Conservation (phyloP, 768 basidiomycete genomes). For the Lanmaoa rubissima region DNA sequence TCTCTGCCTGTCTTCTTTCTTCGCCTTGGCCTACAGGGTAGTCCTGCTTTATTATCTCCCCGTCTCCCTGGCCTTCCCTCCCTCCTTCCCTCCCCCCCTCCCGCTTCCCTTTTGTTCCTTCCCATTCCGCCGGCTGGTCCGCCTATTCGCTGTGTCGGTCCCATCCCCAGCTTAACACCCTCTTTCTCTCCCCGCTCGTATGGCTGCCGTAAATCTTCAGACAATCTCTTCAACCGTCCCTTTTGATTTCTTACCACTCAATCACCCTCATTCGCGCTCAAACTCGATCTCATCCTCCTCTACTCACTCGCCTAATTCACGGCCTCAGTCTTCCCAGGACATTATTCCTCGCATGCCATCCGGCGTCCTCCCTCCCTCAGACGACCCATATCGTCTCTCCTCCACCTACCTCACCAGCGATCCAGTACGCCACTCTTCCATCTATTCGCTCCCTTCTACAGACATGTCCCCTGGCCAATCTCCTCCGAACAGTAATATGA, state of each 20-base stretch:
- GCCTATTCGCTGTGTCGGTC: constrained; percentile 36
- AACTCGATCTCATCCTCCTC: constrained; percentile 76
- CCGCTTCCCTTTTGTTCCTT: not conserved
- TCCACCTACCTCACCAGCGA: constrained; percentile 48
- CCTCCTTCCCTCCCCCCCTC: too few species aligned
- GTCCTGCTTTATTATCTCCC: constrained; percentile 15
- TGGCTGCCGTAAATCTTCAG: constrained; percentile 76
- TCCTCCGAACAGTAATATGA: constrained; percentile 72
- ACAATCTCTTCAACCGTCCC: constrained; percentile 65
- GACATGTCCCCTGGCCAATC: constrained; percentile 55
- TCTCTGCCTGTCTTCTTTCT: constrained; percentile 11
- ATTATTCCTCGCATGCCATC: constrained; percentile 51
- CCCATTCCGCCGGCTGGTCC: constrained; percentile 54
- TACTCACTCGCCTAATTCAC: constrained; percentile 67
- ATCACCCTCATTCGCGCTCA: constrained; percentile 69
- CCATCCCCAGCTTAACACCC: constrained; percentile 35
- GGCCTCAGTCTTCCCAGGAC: constrained; percentile 79
- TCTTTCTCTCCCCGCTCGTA: constrained; percentile 38
- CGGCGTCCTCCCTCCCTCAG: constrained; percentile 48
- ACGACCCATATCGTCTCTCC: constrained; percentile 73
- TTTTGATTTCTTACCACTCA: constrained; percentile 68
- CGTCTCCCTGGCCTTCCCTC: not conserved
- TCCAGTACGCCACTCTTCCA: constrained; percentile 45
- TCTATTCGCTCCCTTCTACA: constrained; percentile 40
- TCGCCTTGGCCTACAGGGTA: constrained; percentile 25